Base-by-base conservation (phyloP, 2,329 filamentous ascomycete genomes). In the Cryphonectria parasitica region DNA sequence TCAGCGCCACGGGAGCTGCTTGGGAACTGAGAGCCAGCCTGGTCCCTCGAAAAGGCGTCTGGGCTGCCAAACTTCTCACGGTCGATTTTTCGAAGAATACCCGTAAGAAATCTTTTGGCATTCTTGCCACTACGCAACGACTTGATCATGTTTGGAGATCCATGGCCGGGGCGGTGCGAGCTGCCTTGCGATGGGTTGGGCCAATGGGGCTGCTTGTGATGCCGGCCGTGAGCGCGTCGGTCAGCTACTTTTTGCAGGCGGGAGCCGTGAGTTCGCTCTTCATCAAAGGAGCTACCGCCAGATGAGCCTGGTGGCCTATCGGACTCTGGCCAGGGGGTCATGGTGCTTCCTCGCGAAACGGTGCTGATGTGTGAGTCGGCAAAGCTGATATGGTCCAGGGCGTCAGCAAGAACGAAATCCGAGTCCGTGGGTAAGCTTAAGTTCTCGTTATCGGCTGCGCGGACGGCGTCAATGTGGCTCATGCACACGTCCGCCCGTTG, bases 401-500 rank as follows among this genome's bases (percentile, higher is more conserved):
- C 80, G n/a, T 88, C 86, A 10, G 82, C 78, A 0, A 87, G 70
- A 34, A 74, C 74, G 10, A 74, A 73, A 1, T 74, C 62, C 5
- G 71, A 68, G 36, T 80, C 76, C 28, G 77, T 77, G 28, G 71
- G 67, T 19, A 79, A 73, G n/a, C 78, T 79, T 7, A 76, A 34
- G n/a, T 66, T 66, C n/a, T 72, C 77, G 25, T 75, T 75, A 19
- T 85, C 83, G 19, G 77, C 78, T 28, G 77, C 78, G 4, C 85
- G 85, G 10, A 83, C 76, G 2, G 78, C 77, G 69, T 88, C 85
- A 5, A 88, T 80, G 66, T 83, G 83, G 19, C 82, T 81, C 58
- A 87, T 82, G 73, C 87, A 89, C 2, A 83, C 81, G 58, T 87
- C 83, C 1, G 87, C 83, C 8, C 86, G 85, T 68, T 79, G 79